phyloP scores from a whole-genome alignment of 1,284 basidiomycete genomes.

The Trametes hirsuta region DNA sequence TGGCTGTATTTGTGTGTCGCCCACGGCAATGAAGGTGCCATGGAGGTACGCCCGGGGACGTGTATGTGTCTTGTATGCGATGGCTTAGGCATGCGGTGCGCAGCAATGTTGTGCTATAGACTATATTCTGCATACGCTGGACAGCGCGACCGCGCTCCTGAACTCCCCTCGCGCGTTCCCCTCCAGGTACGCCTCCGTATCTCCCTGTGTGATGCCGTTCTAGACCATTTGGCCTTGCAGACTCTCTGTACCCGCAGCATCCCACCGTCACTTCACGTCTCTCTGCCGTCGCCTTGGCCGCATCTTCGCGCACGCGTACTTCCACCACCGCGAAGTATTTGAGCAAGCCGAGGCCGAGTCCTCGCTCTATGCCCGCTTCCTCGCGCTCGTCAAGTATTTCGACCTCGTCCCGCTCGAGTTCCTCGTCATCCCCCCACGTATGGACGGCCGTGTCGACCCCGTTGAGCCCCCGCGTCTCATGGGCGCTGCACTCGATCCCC shows the following conservation, averaged over 20 bases:
- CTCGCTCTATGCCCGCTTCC: constrained; percentile 89
- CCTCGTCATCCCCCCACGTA: constrained; percentile 71
- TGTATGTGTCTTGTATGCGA: neutral
- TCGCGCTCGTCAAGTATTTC: constrained; percentile 81
- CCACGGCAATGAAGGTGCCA: constrained; percentile 77
- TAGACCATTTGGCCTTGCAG: constrained; percentile 39
- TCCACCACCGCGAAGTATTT: constrained; percentile 90
- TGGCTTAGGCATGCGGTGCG: neutral
- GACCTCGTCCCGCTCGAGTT: constrained; percentile 83
- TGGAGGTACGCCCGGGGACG: constrained; percentile 56
- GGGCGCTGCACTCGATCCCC: constrained; percentile 38
- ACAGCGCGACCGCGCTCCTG: constrained; percentile 91
- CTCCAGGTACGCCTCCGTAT: constrained; percentile 61
- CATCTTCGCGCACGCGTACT: constrained; percentile 96
- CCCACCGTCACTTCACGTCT: constrained; percentile 86
- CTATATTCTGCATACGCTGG: constrained; percentile 94
- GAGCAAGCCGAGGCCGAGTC: constrained; percentile 91
- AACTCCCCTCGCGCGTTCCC: constrained; percentile 93
- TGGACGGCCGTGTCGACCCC: constrained; percentile 35
- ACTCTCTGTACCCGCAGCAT: constrained; percentile 79
- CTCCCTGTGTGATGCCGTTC: neutral
- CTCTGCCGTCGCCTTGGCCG: constrained; percentile 88
- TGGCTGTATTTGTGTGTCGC: constrained; percentile 97
- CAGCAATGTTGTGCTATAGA: constrained; percentile 97
- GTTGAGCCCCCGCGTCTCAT: constrained; percentile 52